Evolutionary conservation across 164 flowering plant genomes (phyloP).

Genomic region (Chimonanthus salicifolius): DNA sequence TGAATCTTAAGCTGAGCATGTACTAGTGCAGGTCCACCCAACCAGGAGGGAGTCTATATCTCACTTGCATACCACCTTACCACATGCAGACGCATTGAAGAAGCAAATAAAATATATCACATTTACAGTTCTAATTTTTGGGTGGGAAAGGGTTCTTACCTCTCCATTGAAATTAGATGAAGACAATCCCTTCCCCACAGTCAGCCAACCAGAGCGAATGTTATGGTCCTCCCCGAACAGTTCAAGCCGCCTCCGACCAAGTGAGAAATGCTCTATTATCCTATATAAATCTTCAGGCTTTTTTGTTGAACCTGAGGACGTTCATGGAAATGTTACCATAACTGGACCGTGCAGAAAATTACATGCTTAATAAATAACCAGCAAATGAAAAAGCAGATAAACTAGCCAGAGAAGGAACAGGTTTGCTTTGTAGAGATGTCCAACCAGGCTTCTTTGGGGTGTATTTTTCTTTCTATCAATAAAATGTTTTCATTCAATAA

Average conservation of each 20-base stretch:
- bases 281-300: conserved; percentile 98
- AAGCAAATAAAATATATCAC: neutral
- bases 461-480: too few species aligned
- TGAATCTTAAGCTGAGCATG: too few species aligned
- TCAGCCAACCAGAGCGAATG: conserved; percentile 95
- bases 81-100: neutral
- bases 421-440: too few species aligned
- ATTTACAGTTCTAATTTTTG: neutral
- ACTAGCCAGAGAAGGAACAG: too few species aligned
- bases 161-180: conserved; percentile 83
- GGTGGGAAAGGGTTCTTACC: conserved; percentile 32
- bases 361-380: too few species aligned
- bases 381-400: too few species aligned
- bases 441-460: too few species aligned
- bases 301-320: conserved; percentile 72
- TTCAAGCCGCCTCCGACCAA: conserved; percentile 94
- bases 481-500: too few species aligned
- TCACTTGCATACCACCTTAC: neutral
- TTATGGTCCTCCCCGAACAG: conserved; percentile 99
- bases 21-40: neutral
- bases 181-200: conserved; percentile 85
- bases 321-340: neutral
- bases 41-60: neutral
- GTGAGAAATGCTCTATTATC: conserved; percentile 91
- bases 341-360: neutral